A percentile compares a stretch with the other conserved stretches of the same genome.
These are phyloP conservation scores for Acaromyces ingoldii DNA, from an alignment of 1,284 basidiomycete genomes.

Conservation along the genomic window DNA sequence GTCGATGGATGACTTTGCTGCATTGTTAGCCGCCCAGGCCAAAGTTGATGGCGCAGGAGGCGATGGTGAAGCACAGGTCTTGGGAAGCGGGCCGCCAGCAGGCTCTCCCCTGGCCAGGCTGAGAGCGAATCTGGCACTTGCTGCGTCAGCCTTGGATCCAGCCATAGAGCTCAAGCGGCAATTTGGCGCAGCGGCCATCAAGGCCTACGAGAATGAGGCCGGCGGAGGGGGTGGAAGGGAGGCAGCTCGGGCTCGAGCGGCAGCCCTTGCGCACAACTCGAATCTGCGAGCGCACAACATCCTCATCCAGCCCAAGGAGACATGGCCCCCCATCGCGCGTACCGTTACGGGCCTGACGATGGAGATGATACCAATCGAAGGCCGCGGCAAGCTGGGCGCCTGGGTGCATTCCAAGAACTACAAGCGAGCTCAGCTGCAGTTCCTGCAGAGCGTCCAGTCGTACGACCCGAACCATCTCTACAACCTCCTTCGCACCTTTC, in stretches of 20 bases:
- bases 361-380: slow-evolving; percentile 27
- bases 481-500: slow-evolving; percentile 40
- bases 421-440: slow-evolving; percentile 43
- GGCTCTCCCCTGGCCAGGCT: slow-evolving; percentile 16
- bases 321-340: slow-evolving; percentile 44
- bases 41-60: not conserved
- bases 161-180: slow-evolving; percentile 41
- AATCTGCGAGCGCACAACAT: slow-evolving; percentile 39
- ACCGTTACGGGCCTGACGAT: slow-evolving; percentile 46
- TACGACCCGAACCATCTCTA: slow-evolving; percentile 41
- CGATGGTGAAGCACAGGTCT: not conserved
- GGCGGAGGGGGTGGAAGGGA: slow-evolving; percentile 12
- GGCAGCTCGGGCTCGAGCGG: slow-evolving; percentile 21
- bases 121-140: slow-evolving; percentile 29
- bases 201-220: slow-evolving; percentile 40
- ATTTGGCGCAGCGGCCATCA: slow-evolving; percentile 49
- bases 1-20: slow-evolving; percentile 44
- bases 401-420: slow-evolving; percentile 45
- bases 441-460: slow-evolving; percentile 44
- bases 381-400: slow-evolving; percentile 26
- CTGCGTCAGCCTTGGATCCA: slow-evolving; percentile 37
- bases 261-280: slow-evolving; percentile 38
- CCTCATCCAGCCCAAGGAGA: slow-evolving; percentile 39
- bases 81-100: not conserved
- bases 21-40: slow-evolving; percentile 35